phyloP scores from a whole-genome alignment of 176 grass and related monocot species.

The Panicum miliaceum region DNA sequence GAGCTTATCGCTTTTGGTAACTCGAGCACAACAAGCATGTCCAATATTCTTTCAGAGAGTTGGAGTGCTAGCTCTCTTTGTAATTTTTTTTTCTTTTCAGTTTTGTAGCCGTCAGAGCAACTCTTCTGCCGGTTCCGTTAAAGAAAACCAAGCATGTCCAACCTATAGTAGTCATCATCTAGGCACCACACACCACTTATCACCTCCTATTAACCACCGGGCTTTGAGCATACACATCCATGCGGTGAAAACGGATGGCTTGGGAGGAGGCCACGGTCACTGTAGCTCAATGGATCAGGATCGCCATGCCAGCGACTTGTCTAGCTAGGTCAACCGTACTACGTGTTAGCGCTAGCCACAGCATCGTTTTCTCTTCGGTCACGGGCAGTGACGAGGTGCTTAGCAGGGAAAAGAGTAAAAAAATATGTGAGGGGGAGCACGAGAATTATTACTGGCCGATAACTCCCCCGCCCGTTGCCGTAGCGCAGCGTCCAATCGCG shows the following conservation, averaged over 20 bases:
- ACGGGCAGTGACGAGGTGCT: background rate
- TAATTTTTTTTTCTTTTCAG: too few species aligned
- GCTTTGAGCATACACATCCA: background rate
- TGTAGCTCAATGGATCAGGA: background rate
- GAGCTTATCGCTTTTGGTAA: too few species aligned
- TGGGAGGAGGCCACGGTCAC: background rate
- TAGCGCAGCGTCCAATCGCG: background rate
- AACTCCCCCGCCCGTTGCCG: background rate
- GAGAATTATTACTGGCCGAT: background rate
- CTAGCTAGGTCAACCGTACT: background rate
- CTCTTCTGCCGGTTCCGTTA: too few species aligned
- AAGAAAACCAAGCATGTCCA: too few species aligned
- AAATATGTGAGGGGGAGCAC: background rate
- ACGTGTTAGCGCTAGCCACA: background rate
- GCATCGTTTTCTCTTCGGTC: background rate
- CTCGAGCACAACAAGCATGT: too few species aligned
- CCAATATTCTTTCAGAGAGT: too few species aligned
- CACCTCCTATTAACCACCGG: background rate
- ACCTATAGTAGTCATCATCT: background rate
- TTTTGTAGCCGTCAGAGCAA: too few species aligned
- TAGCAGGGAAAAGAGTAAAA: background rate
- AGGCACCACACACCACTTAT: background rate
- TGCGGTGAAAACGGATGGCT: background rate
- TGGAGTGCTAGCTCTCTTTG: too few species aligned
- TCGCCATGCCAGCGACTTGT: background rate